Evolutionary conservation across 208 protist genomes (phyloP).

Genomic region (Leishmania mexicana): DNA sequence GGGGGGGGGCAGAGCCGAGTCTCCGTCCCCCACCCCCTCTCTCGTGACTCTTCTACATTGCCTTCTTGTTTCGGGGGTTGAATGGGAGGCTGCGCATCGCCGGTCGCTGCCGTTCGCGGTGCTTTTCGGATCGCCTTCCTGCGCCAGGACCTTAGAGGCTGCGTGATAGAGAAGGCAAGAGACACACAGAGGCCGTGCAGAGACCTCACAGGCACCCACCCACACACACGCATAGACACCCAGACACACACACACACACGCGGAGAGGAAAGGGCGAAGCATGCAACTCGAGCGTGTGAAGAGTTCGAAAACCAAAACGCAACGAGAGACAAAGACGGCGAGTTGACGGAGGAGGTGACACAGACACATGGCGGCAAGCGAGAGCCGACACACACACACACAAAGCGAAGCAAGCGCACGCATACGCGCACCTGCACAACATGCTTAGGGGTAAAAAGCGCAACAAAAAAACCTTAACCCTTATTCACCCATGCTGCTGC

Average conservation of each 20-base stretch:
- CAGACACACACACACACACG: neutral
- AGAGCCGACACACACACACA: neutral
- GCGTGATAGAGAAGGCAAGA: neutral
- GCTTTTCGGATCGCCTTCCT: no score
- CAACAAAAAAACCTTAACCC: neutral
- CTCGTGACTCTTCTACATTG: neutral
- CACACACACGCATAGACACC: neutral
- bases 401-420: neutral
- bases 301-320: neutral
- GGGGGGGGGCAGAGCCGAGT: no score
- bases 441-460: neutral
- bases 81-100: neutral
- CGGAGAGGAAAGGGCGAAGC: neutral
- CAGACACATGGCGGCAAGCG: neutral
- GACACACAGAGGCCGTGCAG: neutral
- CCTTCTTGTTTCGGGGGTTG: neutral
- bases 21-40: neutral
- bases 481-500: neutral
- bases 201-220: neutral
- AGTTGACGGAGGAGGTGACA: neutral
- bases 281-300: neutral
- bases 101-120: neutral
- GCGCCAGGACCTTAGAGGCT: no score
- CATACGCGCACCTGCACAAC: neutral
- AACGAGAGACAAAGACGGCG: neutral